Base-by-base conservation (phyloP, 139 green algal genomes). In the Marvania coccoides region DNA sequence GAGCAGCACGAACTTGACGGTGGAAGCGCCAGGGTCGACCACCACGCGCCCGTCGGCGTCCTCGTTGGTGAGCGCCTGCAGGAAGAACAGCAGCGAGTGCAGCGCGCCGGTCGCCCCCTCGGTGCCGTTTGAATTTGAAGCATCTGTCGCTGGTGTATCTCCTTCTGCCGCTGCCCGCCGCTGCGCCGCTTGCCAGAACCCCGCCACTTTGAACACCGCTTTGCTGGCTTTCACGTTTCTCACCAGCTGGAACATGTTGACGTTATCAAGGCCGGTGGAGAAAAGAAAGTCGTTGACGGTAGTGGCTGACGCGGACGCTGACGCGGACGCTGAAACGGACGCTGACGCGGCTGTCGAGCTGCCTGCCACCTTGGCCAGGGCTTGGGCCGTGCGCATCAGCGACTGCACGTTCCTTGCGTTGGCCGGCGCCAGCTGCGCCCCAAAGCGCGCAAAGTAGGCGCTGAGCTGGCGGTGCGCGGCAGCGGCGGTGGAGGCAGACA, bases 231-330 rank as follows among this genome's bases (percentile, higher is more conserved):
- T 71, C 10, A 91, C 58, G 71, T 91, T 87, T 31, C 76, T 55
- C 31, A 87, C 61, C 28, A 98, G 77, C 34, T 82, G 71, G 71
- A 96, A 95, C 26, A 98, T 67, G 78, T 98, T 98, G 39, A 98
- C 37, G 54, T 91, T 84, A 70, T 98, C 92, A 31, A 97, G 68
- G 13, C 67, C 74, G 5, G 60, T 62, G 3, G 47, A 61, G 62
- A 93, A 90, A 35, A 95, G 67, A 61, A 97, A 94, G 37, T 93
- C 83, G 68, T 95, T 95, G 19, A 95, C 81, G 4, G 46, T 76
- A n/a, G 71, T 57, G 15, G 66, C 65, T n/a, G n/a, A n/a, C 15
- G n/a, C 56, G 13, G 24, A 33, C 34, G 29, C 9, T 31, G 29
- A 13, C 33, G 47, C 30, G 1, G 61, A 3, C 37, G 12, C 6